Percentiles rank a stretch among this genome's conserved stretches.
phyloP scores from a whole-genome alignment of 2,329 filamentous ascomycete species.

The Pleomassaria siparia region DNA sequence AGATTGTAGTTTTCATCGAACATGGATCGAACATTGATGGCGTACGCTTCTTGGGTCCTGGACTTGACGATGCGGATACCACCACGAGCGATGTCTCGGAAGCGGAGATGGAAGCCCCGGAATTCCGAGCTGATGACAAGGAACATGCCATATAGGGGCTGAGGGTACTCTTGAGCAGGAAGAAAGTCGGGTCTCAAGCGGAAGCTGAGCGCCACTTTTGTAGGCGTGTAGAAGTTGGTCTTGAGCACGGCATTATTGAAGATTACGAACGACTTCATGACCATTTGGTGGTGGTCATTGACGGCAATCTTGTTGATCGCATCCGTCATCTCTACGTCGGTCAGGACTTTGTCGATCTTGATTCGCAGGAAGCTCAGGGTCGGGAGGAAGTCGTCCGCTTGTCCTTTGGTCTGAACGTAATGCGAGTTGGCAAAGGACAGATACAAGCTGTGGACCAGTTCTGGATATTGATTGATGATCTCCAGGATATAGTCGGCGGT shows the following conservation, averaged over 20 bases:
- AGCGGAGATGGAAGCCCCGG: constrained; percentile 94
- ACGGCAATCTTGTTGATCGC: constrained; percentile 44
- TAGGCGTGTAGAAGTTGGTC: constrained; percentile 97
- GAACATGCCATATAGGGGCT: constrained; percentile 97
- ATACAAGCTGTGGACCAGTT: constrained; percentile 83
- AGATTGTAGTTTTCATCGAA: constrained; percentile 99
- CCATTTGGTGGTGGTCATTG: constrained; percentile 97
- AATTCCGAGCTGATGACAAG: constrained; percentile 96
- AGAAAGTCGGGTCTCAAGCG: constrained; percentile 87
- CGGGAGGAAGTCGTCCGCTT: constrained; percentile 69
- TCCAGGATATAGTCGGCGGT: constrained; percentile 97
- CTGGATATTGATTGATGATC: constrained; percentile 90
- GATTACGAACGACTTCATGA: constrained; percentile 93
- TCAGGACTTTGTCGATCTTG: constrained; percentile 63
- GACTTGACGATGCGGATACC: constrained; percentile 99
- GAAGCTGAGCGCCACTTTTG: constrained; percentile 97
- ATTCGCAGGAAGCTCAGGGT: constrained; percentile 68
- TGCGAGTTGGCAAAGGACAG: constrained; percentile 89
- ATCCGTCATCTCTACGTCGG: constrained; percentile 40
- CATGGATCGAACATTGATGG: constrained; percentile 92
- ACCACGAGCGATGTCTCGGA: constrained; percentile 94
- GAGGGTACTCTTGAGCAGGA: constrained; percentile 87
- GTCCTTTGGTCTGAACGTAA: constrained; percentile 66
- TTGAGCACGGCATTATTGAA: constrained; percentile 95
- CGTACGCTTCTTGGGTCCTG: constrained; percentile 90